Base-by-base conservation (phyloP, 345 rosid genomes). In the Aquilaria malaccensis region DNA sequence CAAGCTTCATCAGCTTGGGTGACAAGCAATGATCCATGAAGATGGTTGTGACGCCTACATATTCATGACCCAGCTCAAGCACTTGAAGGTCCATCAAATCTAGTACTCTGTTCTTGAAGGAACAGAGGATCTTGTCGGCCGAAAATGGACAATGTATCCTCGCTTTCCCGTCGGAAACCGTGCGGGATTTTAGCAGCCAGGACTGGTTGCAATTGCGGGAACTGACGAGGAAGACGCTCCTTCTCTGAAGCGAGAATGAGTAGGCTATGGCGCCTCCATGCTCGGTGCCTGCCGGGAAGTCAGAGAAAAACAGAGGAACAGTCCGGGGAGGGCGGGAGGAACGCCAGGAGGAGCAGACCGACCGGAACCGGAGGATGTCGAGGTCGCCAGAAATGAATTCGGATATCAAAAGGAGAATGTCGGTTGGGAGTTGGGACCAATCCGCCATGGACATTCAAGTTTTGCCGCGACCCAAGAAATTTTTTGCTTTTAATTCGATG, bases 311-410 rank as follows among this genome's bases (percentile, higher is more conserved):
- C 13, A 52, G 13, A 45, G 68, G 52, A 58, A 30, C 55, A 58
- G 63, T 10, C 41, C 7, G 62, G 15, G 33, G 46, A 10, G 60
- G 58, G 32, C 56, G 56, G 2, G 65, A 66, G 13, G 52, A 55
- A 10, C 76, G 70, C 81, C 77, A 74, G 30, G 43, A 58, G n/a
- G 64, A 61, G 58, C 84, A 76, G 3, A 80, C 75, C 2, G 71
- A 70, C 33, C 79, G 71, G n/a, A 66, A 74, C 33, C 51, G 70
- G 33, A 72, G 58, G 22, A 67, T 33, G 58, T 76, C 75, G 9
- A 69, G 45, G 13, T 59, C 58, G 10, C 62, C 61, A 15, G 61
- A 56, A 0, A 74, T 50, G 47, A 32, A 9, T 29, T 62, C 1
- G 10, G 62, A 67, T 46, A 74, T 71, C 4, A 7, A 56, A 50